Base-by-base conservation (phyloP, 2,329 filamentous ascomycete species). In the Penicillium sp. region DNA sequence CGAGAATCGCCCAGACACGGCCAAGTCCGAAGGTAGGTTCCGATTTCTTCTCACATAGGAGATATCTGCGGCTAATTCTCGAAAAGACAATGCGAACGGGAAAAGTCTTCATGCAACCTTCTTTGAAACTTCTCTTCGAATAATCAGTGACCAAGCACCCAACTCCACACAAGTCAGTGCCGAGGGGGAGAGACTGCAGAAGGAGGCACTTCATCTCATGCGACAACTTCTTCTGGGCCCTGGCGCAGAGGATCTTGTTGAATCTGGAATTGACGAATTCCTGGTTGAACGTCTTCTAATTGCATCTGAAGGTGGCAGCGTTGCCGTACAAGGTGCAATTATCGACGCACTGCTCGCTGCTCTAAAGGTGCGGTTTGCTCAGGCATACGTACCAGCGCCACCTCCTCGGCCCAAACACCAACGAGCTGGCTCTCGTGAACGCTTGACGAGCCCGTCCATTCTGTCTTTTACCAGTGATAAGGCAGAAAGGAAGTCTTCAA, bases 271-370 rank as follows among this genome's bases (percentile, higher is more conserved):
- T 8, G 89, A 95, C 62, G 75, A 81, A 18, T 69, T 81, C 31
- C 75, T 95, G 25, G 85, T 93, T 51, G 81, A 85, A 28, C 80
- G 82, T 55, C 77, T 95, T 5, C 74, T 76, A 25, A 77, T 79
- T 60, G 80, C 84, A 13, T 73, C 89, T 32, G 76, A 79, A 5
- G 72, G 59, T 2, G 58, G 81, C 1, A 87, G 89, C 58, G 79
- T 84, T 27, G 84, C 84, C 45, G 79, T 92, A 1, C 90, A 95
- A 62, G 83, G 87, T 12, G 77, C 89, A 0, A 72, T 95, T 8
- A 79, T 96, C 23, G 87, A 91, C 61, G 83, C 88, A n/a, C 80
- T 91, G 3, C 82, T 87, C 60, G 83, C 84, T 41, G 78, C 86
- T 3, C 76, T 96, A 8, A 89, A 84, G 62, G 78, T 93, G 37